These are phyloP conservation scores for Wickerhamiella nectarea DNA, from an alignment of 805 yeast genomes.

Conservation along the genomic window DNA sequence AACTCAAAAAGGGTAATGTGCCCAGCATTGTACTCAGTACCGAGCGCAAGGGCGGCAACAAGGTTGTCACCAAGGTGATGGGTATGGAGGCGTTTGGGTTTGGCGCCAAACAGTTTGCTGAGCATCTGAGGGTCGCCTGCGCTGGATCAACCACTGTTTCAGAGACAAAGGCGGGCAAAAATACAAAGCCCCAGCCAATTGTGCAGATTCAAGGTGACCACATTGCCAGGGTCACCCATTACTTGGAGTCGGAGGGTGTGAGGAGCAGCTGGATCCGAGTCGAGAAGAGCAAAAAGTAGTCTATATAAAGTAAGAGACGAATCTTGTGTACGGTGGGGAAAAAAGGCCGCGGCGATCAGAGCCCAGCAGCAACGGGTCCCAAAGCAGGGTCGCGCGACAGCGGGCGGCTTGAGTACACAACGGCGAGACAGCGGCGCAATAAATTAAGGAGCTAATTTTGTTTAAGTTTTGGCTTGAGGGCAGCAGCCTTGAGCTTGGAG, in stretches of 20 bases:
- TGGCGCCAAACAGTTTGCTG: conserved; percentile 50
- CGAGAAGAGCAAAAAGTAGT: not conserved
- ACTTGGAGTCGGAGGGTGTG: conserved; percentile 32
- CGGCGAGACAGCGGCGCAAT: too few relatives aligned
- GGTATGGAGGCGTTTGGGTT: conserved; percentile 58
- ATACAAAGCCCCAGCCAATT: conserved; percentile 21
- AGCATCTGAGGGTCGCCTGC: conserved; percentile 60
- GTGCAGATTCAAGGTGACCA: conserved; percentile 91
- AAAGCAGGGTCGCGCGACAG: too few relatives aligned
- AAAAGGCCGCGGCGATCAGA: too few relatives aligned
- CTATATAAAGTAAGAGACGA: too few relatives aligned
- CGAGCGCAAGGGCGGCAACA: conserved; percentile 70
- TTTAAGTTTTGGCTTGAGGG: not conserved
- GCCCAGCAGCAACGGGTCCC: too few relatives aligned
- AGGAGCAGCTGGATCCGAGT: conserved; percentile 46
- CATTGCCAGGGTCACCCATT: conserved; percentile 36
- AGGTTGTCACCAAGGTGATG: conserved; percentile 56
- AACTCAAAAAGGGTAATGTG: conserved; percentile 46
- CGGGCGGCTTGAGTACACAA: too few relatives aligned
- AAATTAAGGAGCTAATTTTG: too few relatives aligned
- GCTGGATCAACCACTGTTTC: conserved; percentile 67
- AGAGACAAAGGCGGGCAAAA: conserved; percentile 42
- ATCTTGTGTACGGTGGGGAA: not conserved
- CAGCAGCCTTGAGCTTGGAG: too few relatives aligned
- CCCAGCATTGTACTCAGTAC: conserved; percentile 57